A percentile compares a stretch with the other conserved stretches of the same genome.
Evolutionary conservation across 306 rosid species (phyloP).

Genomic region (Ochetophila trinervis): DNA sequence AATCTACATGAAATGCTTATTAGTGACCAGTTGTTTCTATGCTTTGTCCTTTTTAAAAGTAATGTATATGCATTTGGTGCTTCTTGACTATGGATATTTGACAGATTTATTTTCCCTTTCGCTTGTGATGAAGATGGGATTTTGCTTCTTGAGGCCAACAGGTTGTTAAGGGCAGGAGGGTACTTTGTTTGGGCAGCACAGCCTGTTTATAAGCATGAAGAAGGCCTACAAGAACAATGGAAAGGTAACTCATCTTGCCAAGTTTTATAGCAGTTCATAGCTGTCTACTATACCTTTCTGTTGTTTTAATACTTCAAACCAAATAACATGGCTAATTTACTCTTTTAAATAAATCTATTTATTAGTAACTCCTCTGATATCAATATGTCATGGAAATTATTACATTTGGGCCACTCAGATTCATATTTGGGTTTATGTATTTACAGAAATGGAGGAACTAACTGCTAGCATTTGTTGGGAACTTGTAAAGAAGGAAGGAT

Average conservation of each 20-base stretch:
- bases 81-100: slow-evolving; percentile 17
- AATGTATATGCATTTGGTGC: slow-evolving; percentile 14
- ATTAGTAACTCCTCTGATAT: slow-evolving; percentile 9
- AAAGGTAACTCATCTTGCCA: slow-evolving; percentile 50
- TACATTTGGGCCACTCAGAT: slow-evolving; percentile 9
- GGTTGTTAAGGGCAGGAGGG: slow-evolving; percentile 86
- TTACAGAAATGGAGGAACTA: slow-evolving; percentile 68
- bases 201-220: slow-evolving; percentile 77
- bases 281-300: slow-evolving; percentile 5
- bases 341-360: slow-evolving; percentile 5
- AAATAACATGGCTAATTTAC: background rate
- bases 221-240: slow-evolving; percentile 71
- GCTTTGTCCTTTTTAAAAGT: slow-evolving; percentile 1
- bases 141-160: slow-evolving; percentile 81
- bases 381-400: slow-evolving; percentile 8
- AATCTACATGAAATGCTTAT: slow-evolving; percentile 4
- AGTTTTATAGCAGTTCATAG: background rate
- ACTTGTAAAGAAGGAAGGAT: slow-evolving; percentile 71
- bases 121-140: slow-evolving; percentile 65
- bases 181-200: slow-evolving; percentile 95
- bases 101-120: slow-evolving; percentile 26
- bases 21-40: slow-evolving; percentile 1
- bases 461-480: slow-evolving; percentile 78
- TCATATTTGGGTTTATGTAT: slow-evolving; percentile 26
- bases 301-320: slow-evolving; percentile 6